phyloP scores from a whole-genome alignment of 108 stramenopile genomes.

The Stephanodiscus triporus region DNA sequence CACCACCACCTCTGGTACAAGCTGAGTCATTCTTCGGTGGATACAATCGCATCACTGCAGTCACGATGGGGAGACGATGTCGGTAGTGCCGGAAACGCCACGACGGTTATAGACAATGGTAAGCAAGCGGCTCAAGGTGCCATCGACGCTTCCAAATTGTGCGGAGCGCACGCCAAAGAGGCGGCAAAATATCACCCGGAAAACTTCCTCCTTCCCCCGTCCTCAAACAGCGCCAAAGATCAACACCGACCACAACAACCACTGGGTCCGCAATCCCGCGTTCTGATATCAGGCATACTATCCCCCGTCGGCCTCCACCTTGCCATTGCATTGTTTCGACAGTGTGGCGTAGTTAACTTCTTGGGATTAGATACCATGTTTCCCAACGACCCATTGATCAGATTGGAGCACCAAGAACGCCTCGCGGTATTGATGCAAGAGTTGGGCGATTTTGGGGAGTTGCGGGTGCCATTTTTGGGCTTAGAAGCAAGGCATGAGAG shows the following conservation, averaged over 20 bases:
- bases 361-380: slow-evolving; percentile 68
- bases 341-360: slow-evolving; percentile 70
- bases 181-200: slow-evolving; percentile 35
- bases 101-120: not conserved
- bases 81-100: not conserved
- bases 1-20: slow-evolving; percentile 19
- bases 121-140: not conserved
- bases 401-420: slow-evolving; percentile 61
- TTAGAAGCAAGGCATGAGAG: slow-evolving; percentile 53
- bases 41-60: slow-evolving; percentile 11
- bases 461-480: slow-evolving; percentile 62
- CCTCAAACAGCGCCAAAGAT: not conserved
- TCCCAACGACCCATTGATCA: slow-evolving; percentile 66
- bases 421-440: slow-evolving; percentile 52
- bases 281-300: slow-evolving; percentile 79
- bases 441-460: slow-evolving; percentile 37
- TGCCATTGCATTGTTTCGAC: slow-evolving; percentile 58
- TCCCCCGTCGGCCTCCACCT: slow-evolving; percentile 64
- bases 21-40: slow-evolving; percentile 12
- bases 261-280: slow-evolving; percentile 44
- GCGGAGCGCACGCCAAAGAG: slow-evolving; percentile 37
- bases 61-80: slow-evolving; percentile 15
- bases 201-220: slow-evolving; percentile 29
- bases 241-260: slow-evolving; percentile 6
- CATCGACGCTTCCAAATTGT: slow-evolving; percentile 18